A percentile compares a stretch with the other conserved stretches of the same genome.
These are phyloP conservation scores for Trichoderma polysporum DNA, from an alignment of 2,329 filamentous ascomycete genomes.

Conservation along the genomic window DNA sequence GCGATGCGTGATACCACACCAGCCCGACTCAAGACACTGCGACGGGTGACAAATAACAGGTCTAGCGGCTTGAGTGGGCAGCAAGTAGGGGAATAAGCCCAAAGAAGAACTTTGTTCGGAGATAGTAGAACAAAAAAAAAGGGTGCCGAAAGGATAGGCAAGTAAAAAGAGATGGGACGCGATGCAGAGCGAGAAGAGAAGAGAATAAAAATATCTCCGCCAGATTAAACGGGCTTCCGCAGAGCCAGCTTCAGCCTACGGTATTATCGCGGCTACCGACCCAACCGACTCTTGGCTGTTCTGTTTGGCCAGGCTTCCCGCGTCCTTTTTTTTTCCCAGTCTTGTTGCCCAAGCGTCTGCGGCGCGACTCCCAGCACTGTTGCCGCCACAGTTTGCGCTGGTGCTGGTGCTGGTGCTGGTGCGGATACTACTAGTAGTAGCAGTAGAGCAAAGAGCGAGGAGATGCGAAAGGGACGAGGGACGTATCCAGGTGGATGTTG, in stretches of 20 bases:
- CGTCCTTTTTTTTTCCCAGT: conserved; percentile 5
- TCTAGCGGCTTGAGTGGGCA: conserved; percentile 9
- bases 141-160: neutral
- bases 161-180: conserved; percentile 2
- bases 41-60: conserved; percentile 27
- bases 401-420: neutral
- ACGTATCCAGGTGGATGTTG: conserved; percentile 21
- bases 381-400: conserved; percentile 3
- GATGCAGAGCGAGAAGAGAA: conserved; percentile 1
- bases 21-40: conserved; percentile 20
- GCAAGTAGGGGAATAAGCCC: conserved; percentile 10
- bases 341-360: conserved; percentile 6
- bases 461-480: conserved; percentile 20
- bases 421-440: neutral
- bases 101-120: conserved; percentile 1
- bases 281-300: conserved; percentile 2
- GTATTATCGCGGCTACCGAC: conserved; percentile 20
- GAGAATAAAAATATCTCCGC: conserved; percentile 20
- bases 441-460: neutral
- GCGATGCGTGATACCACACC: conserved; percentile 23
- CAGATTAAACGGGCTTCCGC: conserved; percentile 4
- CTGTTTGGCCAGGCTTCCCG: conserved; percentile 3
- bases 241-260: conserved; percentile 18
- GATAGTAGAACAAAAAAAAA: neutral
- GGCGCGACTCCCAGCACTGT: conserved; percentile 12